Evolutionary conservation across 257 asterid species (phyloP).

Genomic region (Cynanchum wilfordii): DNA sequence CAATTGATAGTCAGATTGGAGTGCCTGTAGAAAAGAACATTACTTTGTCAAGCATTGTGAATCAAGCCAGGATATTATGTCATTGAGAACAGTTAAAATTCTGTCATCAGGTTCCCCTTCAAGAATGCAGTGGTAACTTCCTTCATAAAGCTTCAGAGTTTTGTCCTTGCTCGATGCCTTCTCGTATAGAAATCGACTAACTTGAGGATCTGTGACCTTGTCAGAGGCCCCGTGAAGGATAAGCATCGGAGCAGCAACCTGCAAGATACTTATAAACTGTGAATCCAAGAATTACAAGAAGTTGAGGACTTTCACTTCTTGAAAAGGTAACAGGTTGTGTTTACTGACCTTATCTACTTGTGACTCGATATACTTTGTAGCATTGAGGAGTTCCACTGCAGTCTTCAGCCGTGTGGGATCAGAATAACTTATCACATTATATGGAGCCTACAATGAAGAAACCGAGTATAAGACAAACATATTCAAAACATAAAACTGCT

Average conservation of each 20-base stretch:
- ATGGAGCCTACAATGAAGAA: conserved; percentile 55
- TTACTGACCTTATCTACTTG: conserved; percentile 63
- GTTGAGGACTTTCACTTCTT: background rate
- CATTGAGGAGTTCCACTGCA: conserved; percentile 85
- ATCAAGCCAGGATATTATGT: conserved; percentile 85
- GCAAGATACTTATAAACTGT: background rate
- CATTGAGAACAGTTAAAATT: conserved; percentile 61
- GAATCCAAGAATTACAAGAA: background rate
- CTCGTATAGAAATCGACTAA: conserved; percentile 70
- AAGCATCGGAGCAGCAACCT: conserved; percentile 80
- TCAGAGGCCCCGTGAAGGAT: conserved; percentile 92
- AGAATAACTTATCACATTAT: conserved; percentile 83
- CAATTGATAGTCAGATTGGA: background rate
- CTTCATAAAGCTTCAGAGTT: conserved; percentile 78
- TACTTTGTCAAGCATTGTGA: conserved; percentile 41
- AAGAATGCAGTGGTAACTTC: conserved; percentile 83
- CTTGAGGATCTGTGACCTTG: conserved; percentile 88
- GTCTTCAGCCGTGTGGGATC: conserved; percentile 78
- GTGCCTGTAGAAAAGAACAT: background rate
- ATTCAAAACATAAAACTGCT: background rate
- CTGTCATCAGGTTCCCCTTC: conserved; percentile 98
- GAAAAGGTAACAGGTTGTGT: background rate
- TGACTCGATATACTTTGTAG: conserved; percentile 72
- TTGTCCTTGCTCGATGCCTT: conserved; percentile 67
- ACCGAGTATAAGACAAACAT: background rate